Percentiles rank a stretch among this genome's conserved stretches.
These are phyloP conservation scores for Paramyrothecium roridum DNA, from an alignment of 2,329 filamentous ascomycete genomes.

Conservation along the genomic window DNA sequence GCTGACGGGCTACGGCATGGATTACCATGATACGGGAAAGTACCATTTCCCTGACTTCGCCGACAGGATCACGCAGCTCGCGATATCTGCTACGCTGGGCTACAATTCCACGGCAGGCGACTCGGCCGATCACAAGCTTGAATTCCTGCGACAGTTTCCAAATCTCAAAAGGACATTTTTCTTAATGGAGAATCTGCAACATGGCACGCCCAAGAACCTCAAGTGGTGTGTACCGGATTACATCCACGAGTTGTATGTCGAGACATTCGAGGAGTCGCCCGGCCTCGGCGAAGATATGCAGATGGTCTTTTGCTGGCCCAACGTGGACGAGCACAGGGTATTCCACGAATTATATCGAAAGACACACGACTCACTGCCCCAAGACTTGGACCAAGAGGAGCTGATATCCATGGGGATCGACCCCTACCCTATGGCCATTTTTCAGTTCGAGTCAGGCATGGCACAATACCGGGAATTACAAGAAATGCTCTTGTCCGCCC, in stretches of 20 bases:
- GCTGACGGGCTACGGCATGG: conserved; percentile 1
- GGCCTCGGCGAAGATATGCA: neutral
- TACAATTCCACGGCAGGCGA: neutral
- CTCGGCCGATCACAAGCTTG: neutral
- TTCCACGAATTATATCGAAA: neutral
- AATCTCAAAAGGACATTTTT: conserved; percentile 2
- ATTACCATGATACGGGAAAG: neutral
- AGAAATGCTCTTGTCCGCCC: neutral
- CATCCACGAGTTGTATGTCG: conserved; percentile 1
- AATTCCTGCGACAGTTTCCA: conserved; percentile 3
- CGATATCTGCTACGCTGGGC: neutral
- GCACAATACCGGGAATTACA: neutral
- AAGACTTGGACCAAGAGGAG: conserved; percentile 5
- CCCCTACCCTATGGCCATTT: neutral
- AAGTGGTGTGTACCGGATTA: conserved; percentile 4
- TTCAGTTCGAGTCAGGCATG: neutral
- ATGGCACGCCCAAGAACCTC: neutral
- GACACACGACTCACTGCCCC: neutral
- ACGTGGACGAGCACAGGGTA: neutral
- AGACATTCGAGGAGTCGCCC: neutral
- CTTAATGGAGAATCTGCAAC: conserved; percentile 1
- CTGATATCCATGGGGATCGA: neutral
- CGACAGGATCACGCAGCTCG: neutral
- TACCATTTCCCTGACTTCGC: conserved; percentile 1
- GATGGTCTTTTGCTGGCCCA: conserved; percentile 1